These are phyloP conservation scores for Calonectria leucothoes DNA, from an alignment of 2,329 filamentous ascomycete species.

Conservation along the genomic window DNA sequence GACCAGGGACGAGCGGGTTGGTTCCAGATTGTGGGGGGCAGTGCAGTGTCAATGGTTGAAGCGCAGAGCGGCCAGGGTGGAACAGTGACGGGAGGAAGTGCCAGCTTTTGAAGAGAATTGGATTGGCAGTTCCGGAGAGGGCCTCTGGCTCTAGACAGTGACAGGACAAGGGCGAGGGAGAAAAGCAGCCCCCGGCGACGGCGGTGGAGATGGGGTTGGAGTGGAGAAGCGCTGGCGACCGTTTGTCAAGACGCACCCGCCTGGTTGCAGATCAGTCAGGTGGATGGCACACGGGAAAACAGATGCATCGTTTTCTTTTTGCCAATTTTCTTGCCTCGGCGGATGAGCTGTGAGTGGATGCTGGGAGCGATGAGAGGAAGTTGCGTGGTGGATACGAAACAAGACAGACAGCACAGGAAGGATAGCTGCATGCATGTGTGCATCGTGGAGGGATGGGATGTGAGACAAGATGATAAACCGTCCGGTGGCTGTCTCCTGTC, in stretches of 20 bases:
- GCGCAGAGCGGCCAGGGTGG: not conserved
- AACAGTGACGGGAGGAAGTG: not conserved
- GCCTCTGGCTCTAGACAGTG: slow-evolving; percentile 17
- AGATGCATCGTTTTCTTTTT: slow-evolving; percentile 34
- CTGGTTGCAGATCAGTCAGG: slow-evolving; percentile 38
- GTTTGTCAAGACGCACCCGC: slow-evolving; percentile 37
- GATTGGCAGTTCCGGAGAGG: not conserved
- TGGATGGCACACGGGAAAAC: slow-evolving; percentile 38
- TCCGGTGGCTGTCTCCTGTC: not conserved
- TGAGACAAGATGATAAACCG: not conserved
- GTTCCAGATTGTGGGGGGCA: too few species aligned
- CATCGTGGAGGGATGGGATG: not conserved
- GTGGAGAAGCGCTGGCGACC: slow-evolving; percentile 38
- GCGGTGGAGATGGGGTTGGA: slow-evolving; percentile 26
- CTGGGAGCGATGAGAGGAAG: slow-evolving; percentile 13
- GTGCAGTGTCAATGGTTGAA: not conserved
- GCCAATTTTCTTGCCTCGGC: slow-evolving; percentile 17
- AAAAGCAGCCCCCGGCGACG: slow-evolving; percentile 24
- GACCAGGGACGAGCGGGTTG: not conserved
- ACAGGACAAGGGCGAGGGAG: slow-evolving; percentile 10
- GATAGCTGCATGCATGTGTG: not conserved
- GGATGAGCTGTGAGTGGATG: slow-evolving; percentile 24
- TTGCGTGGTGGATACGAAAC: slow-evolving; percentile 23
- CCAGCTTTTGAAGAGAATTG: not conserved
- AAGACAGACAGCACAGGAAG: not conserved